These are phyloP conservation scores for Suhomyces kunorum DNA, from an alignment of 1,139 yeast genomes.

Conservation along the genomic window DNA sequence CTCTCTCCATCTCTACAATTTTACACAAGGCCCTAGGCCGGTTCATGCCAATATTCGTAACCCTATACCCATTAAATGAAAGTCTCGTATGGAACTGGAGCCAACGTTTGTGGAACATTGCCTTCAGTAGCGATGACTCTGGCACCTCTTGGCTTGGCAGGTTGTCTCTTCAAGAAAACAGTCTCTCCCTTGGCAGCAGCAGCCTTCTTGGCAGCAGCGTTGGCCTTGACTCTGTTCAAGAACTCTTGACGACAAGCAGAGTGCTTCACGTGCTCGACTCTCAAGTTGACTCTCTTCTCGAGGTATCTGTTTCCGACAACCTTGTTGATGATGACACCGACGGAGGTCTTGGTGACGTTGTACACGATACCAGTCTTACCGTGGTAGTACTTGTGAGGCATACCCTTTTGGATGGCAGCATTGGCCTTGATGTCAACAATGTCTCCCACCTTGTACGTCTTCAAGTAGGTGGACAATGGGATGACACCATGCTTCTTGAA, in stretches of 20 bases:
- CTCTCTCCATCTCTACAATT: background rate
- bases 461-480: constrained; percentile 94
- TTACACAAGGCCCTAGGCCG: constrained; percentile 6
- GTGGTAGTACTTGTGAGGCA: constrained; percentile 99
- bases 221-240: constrained; percentile 95
- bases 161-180: constrained; percentile 95
- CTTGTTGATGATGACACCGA: constrained; percentile 98
- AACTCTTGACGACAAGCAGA: constrained; percentile 99
- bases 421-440: constrained; percentile 99
- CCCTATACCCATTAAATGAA: constrained; percentile 64
- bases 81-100: constrained; percentile 99
- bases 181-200: constrained; percentile 94
- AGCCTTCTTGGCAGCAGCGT: constrained; percentile 90
- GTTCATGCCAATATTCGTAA: constrained; percentile 5
- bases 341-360: constrained; percentile 98
- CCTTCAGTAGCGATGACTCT: constrained; percentile 76
- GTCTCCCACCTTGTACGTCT: constrained; percentile 98
- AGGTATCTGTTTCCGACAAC: constrained; percentile 98
- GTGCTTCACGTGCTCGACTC: constrained; percentile 99
- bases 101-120: constrained; percentile 93
- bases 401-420: constrained; percentile 99
- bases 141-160: constrained; percentile 95
- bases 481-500: constrained; percentile 97
- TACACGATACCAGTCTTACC: constrained; percentile 99
- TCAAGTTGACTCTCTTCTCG: constrained; percentile 97